Percentiles rank a stretch among this genome's conserved stretches.
phyloP scores from a whole-genome alignment of 2,329 filamentous ascomycete genomes.

The Alternaria postmessia region DNA sequence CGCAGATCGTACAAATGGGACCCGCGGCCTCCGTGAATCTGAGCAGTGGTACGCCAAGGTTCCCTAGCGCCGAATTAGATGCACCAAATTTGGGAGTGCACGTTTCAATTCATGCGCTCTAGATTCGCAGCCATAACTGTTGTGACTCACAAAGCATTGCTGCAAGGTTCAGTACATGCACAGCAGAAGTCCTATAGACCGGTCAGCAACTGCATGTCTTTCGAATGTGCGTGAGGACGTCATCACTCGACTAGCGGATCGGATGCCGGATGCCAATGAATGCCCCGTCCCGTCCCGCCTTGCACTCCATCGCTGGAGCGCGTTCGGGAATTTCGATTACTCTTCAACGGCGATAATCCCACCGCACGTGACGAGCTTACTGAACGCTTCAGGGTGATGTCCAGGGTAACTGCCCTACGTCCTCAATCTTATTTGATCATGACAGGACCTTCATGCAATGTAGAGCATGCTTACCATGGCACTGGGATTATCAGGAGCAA shows the following conservation, averaged over 20 bases:
- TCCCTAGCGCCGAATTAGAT: not conserved
- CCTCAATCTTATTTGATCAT: not conserved
- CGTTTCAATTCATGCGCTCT: not conserved
- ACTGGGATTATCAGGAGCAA: not conserved
- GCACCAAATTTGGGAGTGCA: not conserved
- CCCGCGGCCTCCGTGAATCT: not conserved
- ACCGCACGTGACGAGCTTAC: not conserved
- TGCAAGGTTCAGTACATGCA: not conserved
- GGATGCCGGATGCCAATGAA: not conserved
- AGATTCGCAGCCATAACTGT: not conserved
- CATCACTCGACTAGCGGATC: not conserved
- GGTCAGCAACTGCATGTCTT: not conserved
- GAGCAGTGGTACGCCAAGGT: not conserved
- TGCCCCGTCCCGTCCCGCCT: not conserved
- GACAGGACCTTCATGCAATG: not conserved
- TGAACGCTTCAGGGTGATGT: not conserved
- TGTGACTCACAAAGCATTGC: not conserved
- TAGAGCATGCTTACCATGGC: too few species aligned
- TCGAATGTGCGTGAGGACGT: not conserved
- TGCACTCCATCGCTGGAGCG: not conserved
- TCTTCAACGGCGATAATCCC: not conserved
- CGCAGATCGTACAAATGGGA: not conserved
- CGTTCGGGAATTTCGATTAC: not conserved
- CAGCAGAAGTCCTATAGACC: not conserved
- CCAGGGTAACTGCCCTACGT: not conserved